Evolutionary conservation across 2,329 filamentous ascomycete genomes (phyloP).

Genomic region (Alternaria gansuensis): DNA sequence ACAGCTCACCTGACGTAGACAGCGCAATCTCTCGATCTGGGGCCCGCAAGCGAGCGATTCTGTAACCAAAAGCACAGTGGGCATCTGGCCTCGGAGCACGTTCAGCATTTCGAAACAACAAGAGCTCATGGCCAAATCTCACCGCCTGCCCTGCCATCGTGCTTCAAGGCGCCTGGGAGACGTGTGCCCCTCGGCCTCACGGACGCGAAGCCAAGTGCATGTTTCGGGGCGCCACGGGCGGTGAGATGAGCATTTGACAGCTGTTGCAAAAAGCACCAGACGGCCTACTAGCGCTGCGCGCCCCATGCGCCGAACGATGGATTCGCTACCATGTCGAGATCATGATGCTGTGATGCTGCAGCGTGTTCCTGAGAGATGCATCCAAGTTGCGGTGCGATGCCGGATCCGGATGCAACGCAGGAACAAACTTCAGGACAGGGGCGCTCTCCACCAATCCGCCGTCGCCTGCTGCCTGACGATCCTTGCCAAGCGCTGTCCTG

Average conservation of each 20-base stretch:
- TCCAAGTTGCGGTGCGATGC: slow-evolving; percentile 21
- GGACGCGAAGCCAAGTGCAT: slow-evolving; percentile 11
- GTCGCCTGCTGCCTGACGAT: slow-evolving; percentile 22
- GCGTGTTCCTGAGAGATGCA: slow-evolving; percentile 25
- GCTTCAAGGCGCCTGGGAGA: slow-evolving; percentile 7
- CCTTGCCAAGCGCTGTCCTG: slow-evolving; percentile 23
- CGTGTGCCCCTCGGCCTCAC: slow-evolving; percentile 10
- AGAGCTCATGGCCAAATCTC: slow-evolving; percentile 9
- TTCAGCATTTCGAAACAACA: slow-evolving; percentile 10
- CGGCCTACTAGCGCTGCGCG: slow-evolving; percentile 24
- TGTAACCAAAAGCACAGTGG: slow-evolving; percentile 6
- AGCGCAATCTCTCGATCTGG: slow-evolving; percentile 5
- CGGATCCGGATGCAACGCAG: slow-evolving; percentile 20
- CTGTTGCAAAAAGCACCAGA: slow-evolving; percentile 20
- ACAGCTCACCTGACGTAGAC: slow-evolving; percentile 3
- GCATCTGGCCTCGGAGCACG: background rate
- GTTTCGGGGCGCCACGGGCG: slow-evolving; percentile 13
- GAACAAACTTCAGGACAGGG: slow-evolving; percentile 20
- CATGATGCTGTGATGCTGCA: slow-evolving; percentile 6
- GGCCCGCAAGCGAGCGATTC: slow-evolving; percentile 4
- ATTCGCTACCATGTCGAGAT: slow-evolving; percentile 24
- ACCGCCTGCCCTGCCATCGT: slow-evolving; percentile 13
- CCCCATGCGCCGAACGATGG: slow-evolving; percentile 26
- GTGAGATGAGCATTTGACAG: slow-evolving; percentile 18
- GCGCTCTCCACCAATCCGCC: slow-evolving; percentile 22